These are phyloP conservation scores for Choanephora cucurbitarum DNA, from an alignment of 371 early-diverging fungal species.

Conservation along the genomic window DNA sequence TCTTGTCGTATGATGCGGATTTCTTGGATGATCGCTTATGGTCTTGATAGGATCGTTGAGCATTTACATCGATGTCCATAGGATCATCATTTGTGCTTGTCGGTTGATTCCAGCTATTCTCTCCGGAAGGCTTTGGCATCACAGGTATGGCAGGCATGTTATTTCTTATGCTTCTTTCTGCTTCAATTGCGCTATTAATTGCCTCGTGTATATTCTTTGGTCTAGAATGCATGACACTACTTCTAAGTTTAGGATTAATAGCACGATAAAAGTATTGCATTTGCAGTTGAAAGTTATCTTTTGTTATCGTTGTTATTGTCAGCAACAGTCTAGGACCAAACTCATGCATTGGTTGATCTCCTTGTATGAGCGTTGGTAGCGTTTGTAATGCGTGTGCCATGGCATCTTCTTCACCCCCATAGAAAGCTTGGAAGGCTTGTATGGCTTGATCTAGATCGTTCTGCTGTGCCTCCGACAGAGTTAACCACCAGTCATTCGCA, in stretches of 20 bases:
- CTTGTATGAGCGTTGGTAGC: neutral
- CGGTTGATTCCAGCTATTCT: too few species aligned
- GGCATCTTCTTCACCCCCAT: neutral
- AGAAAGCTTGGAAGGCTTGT: neutral
- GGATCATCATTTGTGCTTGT: too few species aligned
- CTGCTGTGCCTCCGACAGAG: neutral
- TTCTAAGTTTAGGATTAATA: neutral
- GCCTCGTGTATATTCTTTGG: neutral
- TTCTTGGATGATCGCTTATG: too few species aligned
- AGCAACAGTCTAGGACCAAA: neutral
- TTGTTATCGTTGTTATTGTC: neutral
- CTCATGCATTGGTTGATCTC: neutral
- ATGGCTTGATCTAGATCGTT: neutral
- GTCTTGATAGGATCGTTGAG: too few species aligned
- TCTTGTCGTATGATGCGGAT: too few species aligned
- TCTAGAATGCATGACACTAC: neutral
- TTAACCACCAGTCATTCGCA: neutral
- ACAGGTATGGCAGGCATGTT: neutral
- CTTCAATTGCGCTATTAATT: neutral
- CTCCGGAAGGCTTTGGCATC: too few species aligned
- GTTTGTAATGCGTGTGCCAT: neutral
- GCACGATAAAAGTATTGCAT: neutral
- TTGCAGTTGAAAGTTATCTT: neutral
- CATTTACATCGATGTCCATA: too few species aligned
- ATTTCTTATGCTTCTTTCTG: neutral